Conservation (phyloP, 306 rosid species). For the Quercus wislizeni region DNA sequence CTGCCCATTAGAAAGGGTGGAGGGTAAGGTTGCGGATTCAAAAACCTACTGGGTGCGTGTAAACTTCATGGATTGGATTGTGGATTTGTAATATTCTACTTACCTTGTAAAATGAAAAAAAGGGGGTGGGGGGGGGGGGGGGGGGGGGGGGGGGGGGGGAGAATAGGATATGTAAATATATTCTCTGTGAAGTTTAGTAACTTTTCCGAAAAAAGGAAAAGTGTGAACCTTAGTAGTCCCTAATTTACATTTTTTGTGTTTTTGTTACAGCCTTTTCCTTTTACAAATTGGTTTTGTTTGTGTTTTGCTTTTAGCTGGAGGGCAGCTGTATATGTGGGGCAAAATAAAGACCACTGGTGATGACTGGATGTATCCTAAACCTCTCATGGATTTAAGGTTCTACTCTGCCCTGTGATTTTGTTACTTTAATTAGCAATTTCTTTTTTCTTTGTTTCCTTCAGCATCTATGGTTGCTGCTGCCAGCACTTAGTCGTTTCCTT, state of each 20-base stretch:
- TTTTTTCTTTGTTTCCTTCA: background rate
- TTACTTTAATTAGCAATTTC: background rate
- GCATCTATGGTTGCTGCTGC: background rate
- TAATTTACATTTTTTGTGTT: background rate
- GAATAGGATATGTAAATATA: background rate
- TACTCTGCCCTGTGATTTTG: conserved; percentile 11
- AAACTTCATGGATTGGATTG: background rate
- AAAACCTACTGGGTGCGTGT: too few relatives aligned
- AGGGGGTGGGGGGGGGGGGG: rapidly evolving
- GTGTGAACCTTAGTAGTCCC: background rate
- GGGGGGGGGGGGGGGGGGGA: too few relatives aligned
- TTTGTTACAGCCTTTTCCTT: background rate
- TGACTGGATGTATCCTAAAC: conserved; percentile 99
- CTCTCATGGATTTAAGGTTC: conserved; percentile 96
- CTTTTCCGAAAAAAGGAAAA: too few relatives aligned
- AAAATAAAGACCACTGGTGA: conserved; percentile 86
- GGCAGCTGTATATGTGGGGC: conserved; percentile 98
- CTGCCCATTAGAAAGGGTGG: too few relatives aligned
- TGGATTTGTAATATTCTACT: background rate
- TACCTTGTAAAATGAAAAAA: background rate
- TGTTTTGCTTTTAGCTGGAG: conserved; percentile 65
- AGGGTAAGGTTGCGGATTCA: too few relatives aligned
- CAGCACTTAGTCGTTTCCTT: background rate
- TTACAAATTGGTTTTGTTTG: background rate
- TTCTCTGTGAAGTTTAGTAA: background rate